Evolutionary conservation across 2,329 filamentous ascomycete species (phyloP), one percentile per base, ranked within the genome.

Genomic region (Tolypocladium amazonense): DNA sequence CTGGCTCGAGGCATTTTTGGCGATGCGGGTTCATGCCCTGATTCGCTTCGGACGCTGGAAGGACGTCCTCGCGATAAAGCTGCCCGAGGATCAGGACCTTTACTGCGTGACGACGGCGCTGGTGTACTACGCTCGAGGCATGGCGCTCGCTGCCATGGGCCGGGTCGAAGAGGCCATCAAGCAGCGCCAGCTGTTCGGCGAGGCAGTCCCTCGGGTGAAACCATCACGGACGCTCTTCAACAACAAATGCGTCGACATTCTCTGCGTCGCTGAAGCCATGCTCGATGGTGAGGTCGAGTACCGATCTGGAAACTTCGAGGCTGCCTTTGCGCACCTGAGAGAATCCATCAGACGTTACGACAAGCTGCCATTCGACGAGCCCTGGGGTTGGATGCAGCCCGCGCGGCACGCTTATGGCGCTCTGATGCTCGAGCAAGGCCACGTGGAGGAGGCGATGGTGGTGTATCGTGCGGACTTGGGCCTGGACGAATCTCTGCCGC

Each of bases 351-450:
- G 73, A 1, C 76, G 82, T 2, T 86, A 89, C 62, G 87, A 89
- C 65, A 72, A 70, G 0, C 76, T 91, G 35, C 84, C 83, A 0
- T 91, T 89, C 62, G 85, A 87, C 56, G 88, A 92, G 68, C 88
- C 88, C 0, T 90, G 88, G 88, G 86, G 86, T 0, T 91, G 88
- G 88, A 90, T 91, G 87, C 86, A 89, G 67, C 88, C 88, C 0
- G 82, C 84, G 0, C 77, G 87, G 3, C 88, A 91, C 69, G 88
- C 88, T 0, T 87, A 87, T 57, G 88, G 85, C 1, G 88, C 88
- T 0, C 75, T 92, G 4, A 69, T 89, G 37, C 76, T 89, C 15
- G 88, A 91, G 67, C 87, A 88, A 66, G 83, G 81, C 0, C 74
- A 74, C n/a, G 73, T 81, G 0, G 76, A 81, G 30, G 76, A 87